phyloP scores from a whole-genome alignment of 176 grass and related monocot species.

The Oropetium thomaeum region DNA sequence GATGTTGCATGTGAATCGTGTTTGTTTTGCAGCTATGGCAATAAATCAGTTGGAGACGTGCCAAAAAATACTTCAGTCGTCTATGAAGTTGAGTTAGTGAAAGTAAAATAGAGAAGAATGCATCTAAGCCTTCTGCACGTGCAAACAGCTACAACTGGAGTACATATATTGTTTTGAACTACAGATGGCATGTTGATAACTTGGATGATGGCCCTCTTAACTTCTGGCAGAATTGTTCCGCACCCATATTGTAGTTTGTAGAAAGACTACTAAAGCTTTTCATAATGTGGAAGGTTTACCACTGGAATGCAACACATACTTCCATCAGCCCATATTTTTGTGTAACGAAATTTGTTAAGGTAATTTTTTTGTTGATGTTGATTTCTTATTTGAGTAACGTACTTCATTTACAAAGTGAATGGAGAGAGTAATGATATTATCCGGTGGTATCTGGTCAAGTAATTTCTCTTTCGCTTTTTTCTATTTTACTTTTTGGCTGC shows the following conservation, averaged over 20 bases:
- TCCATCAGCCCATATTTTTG: neutral
- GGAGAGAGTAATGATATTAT: too few species aligned
- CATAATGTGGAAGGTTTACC: neutral
- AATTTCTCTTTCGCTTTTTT: too few species aligned
- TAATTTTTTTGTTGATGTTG: neutral
- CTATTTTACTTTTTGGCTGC: too few species aligned
- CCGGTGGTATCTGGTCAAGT: too few species aligned
- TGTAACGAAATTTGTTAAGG: neutral
- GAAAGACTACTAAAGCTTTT: neutral
- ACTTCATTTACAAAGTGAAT: neutral
- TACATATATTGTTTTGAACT: neutral
- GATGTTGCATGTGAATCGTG: neutral
- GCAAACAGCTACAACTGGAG: neutral
- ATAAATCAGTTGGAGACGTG: conserved; percentile 35
- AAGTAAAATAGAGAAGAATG: conserved; percentile 34
- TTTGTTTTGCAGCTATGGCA: conserved; percentile 50
- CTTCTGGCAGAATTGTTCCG: neutral
- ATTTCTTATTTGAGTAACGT: neutral
- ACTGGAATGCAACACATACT: neutral
- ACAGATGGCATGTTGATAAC: neutral
- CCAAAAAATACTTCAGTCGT: conserved; percentile 68
- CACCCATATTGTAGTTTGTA: neutral
- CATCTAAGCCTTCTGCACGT: neutral
- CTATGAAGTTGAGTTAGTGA: conserved; percentile 74
- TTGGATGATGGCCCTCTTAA: neutral